These are phyloP conservation scores for Malania oleifera DNA, from an alignment of 164 flowering plant genomes.

Conservation along the genomic window DNA sequence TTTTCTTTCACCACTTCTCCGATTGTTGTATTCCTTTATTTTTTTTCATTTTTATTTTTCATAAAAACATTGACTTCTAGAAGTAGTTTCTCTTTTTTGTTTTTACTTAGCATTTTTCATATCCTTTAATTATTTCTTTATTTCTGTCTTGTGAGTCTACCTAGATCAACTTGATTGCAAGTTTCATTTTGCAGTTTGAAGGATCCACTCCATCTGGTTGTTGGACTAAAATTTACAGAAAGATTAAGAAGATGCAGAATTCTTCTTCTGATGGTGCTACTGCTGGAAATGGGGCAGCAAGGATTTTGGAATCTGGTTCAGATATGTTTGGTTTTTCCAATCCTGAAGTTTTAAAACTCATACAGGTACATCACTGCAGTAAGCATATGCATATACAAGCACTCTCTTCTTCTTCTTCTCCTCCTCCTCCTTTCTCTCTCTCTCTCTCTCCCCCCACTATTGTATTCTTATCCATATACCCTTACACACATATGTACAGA, in stretches of 20 bases:
- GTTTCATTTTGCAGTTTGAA: constrained; percentile 45
- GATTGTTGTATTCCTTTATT: too few relatives aligned
- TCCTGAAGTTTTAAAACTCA: constrained; percentile 49
- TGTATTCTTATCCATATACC: too few relatives aligned
- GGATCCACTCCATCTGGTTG: constrained; percentile 77
- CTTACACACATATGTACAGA: too few relatives aligned
- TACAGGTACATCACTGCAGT: constrained; percentile 41
- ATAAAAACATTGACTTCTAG: too few relatives aligned
- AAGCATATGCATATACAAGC: too few relatives aligned
- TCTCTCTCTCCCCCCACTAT: too few relatives aligned
- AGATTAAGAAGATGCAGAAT: constrained; percentile 36
- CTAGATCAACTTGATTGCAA: constrained; percentile 1
- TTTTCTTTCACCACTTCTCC: too few relatives aligned
- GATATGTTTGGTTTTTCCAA: constrained; percentile 87
- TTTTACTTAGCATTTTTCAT: too few relatives aligned
- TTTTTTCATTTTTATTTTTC: too few relatives aligned
- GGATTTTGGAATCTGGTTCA: constrained; percentile 44
- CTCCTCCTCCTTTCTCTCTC: too few relatives aligned
- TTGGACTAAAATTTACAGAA: constrained; percentile 75
- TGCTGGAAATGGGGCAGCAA: constrained; percentile 25
- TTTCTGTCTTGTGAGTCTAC: neutral
- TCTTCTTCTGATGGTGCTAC: constrained; percentile 25
- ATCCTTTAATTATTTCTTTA: neutral
- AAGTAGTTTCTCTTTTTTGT: too few relatives aligned
- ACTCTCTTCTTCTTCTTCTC: too few relatives aligned